Conservation (phyloP, 176 grass and related monocot genomes). For the Cenchrus fungigraminus region DNA sequence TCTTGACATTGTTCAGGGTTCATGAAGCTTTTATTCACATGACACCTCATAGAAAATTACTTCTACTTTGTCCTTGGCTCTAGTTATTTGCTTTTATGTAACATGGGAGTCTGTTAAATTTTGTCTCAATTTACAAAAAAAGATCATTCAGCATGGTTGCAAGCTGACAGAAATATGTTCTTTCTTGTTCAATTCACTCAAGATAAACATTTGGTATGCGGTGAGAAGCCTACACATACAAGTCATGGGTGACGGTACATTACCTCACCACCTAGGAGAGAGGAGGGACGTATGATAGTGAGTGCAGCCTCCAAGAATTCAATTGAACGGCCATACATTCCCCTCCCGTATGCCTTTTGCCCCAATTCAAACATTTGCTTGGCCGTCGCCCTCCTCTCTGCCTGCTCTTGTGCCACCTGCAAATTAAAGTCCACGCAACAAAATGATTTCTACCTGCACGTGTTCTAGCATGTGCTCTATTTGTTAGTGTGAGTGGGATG, state of each 20-base stretch:
- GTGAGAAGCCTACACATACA: background rate
- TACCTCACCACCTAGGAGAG: conserved; percentile 96
- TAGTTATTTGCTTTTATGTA: background rate
- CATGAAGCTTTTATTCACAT: background rate
- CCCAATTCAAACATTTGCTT: conserved; percentile 97
- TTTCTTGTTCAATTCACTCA: background rate
- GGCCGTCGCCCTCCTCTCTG: conserved; percentile 75
- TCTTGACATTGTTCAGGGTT: background rate
- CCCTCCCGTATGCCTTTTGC: conserved; percentile 84
- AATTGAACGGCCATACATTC: conserved; percentile 88
- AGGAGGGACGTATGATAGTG: conserved; percentile 73
- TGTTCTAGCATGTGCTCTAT: background rate
- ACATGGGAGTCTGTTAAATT: background rate
- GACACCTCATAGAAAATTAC: background rate
- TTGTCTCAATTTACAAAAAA: background rate
- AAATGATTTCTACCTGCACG: background rate
- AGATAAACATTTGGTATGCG: background rate
- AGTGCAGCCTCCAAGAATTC: conserved; percentile 92
- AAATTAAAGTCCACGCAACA: background rate
- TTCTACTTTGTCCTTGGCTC: background rate
- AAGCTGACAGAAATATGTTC: background rate
- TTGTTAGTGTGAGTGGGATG: background rate
- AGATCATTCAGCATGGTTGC: background rate
- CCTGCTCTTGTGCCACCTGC: conserved; percentile 92
- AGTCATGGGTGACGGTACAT: background rate